These are phyloP conservation scores for Thalassiosira profunda DNA, from an alignment of 108 stramenopile genomes.

Conservation along the genomic window DNA sequence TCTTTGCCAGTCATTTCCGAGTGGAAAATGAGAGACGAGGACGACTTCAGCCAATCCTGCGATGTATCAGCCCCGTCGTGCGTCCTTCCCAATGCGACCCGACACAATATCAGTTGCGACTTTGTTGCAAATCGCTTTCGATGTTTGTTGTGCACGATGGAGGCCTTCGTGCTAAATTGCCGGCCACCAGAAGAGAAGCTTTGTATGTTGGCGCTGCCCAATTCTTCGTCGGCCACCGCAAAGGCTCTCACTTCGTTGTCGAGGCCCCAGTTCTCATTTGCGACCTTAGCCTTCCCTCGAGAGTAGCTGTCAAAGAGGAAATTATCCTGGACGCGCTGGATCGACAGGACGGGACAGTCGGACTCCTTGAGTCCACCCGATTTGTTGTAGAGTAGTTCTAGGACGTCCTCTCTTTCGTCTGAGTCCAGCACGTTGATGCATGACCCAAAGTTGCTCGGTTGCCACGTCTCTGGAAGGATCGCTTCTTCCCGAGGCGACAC, in stretches of 20 bases:
- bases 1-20: not conserved
- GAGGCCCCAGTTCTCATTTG: conserved; percentile 42
- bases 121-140: not conserved
- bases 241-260: conserved; percentile 14
- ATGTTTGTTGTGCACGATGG: conserved; percentile 1
- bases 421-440: conserved; percentile 8
- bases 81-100: conserved; percentile 33
- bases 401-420: conserved; percentile 20
- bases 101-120: conserved; percentile 25
- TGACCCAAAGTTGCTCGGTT: not conserved
- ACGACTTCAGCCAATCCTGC: not conserved
- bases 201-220: not conserved
- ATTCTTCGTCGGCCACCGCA: not conserved
- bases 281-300: conserved; percentile 14
- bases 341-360: conserved; percentile 11
- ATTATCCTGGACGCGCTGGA: conserved; percentile 32
- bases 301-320: conserved; percentile 31
- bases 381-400: conserved; percentile 11
- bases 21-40: conserved; percentile 3
- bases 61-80: not conserved
- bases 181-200: conserved; percentile 9
- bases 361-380: not conserved
- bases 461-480: conserved; percentile 30
- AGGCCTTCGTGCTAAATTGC: conserved; percentile 12
- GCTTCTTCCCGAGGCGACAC: conserved; percentile 9